Evolutionary conservation across 2,329 filamentous ascomycete species (phyloP).

Genomic region (Rutstroemia sp.): DNA sequence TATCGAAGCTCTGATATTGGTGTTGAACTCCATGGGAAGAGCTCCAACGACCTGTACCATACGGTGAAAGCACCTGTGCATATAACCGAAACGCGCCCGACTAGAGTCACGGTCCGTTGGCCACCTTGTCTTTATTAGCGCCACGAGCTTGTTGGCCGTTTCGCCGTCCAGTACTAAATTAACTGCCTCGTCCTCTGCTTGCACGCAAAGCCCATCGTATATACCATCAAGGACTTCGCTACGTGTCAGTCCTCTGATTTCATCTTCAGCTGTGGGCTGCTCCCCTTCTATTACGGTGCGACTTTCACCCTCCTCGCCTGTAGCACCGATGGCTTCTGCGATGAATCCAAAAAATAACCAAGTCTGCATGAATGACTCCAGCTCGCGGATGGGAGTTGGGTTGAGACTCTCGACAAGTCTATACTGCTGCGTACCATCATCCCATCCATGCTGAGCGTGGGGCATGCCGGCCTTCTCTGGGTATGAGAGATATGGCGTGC

Average conservation of each 20-base stretch:
- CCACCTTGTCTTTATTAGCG: neutral
- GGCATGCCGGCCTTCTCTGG: slow-evolving; percentile 16
- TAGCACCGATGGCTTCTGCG: slow-evolving; percentile 25
- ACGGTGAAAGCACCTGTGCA: neutral
- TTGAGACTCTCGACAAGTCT: slow-evolving; percentile 14
- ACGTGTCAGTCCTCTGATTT: neutral
- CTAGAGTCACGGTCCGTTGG: neutral
- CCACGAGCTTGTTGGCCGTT: neutral
- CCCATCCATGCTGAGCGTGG: neutral
- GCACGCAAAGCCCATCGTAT: slow-evolving; percentile 2
- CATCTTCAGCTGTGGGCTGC: neutral
- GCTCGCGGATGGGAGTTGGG: slow-evolving; percentile 18
- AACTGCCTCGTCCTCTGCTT: neutral
- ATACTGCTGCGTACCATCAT: slow-evolving; percentile 2
- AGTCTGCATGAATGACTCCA: slow-evolving; percentile 28
- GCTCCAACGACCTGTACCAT: neutral
- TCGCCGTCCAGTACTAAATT: neutral
- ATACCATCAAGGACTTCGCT: neutral
- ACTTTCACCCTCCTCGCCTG: neutral
- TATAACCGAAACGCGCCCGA: slow-evolving; percentile 3
- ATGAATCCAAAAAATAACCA: slow-evolving; percentile 32
- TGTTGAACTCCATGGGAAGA: slow-evolving; percentile 17
- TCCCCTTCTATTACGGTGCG: neutral
- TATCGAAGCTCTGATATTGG: slow-evolving; percentile 25
- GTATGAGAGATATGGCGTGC: slow-evolving; percentile 24